A percentile compares a stretch with the other conserved stretches of the same genome.
phyloP scores from a whole-genome alignment of 495 filamentous ascomycete genomes.

The Penicillium goetzii region DNA sequence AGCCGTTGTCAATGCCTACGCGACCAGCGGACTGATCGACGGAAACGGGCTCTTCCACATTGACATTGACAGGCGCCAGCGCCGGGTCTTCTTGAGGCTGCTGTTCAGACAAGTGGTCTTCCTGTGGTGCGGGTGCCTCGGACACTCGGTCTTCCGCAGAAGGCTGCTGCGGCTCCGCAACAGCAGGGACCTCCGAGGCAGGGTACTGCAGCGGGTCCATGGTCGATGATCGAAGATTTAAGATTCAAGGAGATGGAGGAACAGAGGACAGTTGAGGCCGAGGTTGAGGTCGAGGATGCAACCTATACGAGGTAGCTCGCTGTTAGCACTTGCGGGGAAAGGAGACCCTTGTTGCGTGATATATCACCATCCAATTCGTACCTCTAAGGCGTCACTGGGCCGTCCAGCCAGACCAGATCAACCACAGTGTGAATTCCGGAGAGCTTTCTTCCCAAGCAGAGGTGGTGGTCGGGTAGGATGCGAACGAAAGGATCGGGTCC shows the following conservation, averaged over 20 bases:
- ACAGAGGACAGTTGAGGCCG: neutral
- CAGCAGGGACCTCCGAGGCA: constrained; percentile 27
- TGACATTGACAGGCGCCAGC: constrained; percentile 28
- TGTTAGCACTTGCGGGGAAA: constrained; percentile 30
- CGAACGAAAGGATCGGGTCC: constrained; percentile 6
- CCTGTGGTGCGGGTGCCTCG: constrained; percentile 18
- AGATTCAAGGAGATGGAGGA: constrained; percentile 6
- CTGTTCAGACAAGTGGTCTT: constrained; percentile 24
- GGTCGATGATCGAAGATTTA: neutral
- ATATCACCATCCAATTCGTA: constrained; percentile 21
- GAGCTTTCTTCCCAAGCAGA: neutral
- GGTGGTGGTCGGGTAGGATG: neutral
- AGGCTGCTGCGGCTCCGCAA: constrained; percentile 35
- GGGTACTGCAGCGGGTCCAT: constrained; percentile 41
- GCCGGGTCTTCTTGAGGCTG: constrained; percentile 26
- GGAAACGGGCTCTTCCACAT: constrained; percentile 36
- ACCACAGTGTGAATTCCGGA: neutral
- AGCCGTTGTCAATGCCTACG: constrained; percentile 39
- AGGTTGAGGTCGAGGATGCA: constrained; percentile 10
- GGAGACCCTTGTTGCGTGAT: constrained; percentile 24
- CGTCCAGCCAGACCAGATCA: neutral
- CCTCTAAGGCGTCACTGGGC: neutral
- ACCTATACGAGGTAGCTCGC: constrained; percentile 15
- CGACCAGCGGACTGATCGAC: constrained; percentile 39
- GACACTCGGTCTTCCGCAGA: constrained; percentile 30